Base-by-base conservation (phyloP, 2,329 filamentous ascomycete species). In the Nannizzia gypsea region DNA sequence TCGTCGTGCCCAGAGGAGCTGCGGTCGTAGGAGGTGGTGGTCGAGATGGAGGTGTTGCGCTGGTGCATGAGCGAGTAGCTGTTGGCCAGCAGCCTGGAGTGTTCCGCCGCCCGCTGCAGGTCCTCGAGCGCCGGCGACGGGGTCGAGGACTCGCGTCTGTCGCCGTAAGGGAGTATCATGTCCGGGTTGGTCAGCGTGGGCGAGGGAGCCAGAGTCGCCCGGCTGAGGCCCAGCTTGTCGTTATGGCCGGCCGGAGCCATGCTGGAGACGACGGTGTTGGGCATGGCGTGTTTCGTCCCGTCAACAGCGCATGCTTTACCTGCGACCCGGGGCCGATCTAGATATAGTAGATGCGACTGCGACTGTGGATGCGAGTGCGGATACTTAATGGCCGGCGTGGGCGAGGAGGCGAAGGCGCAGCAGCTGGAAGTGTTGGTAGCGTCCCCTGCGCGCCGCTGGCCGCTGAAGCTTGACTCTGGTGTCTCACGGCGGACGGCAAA, bases 101-200 rank as follows among this genome's bases (percentile, higher is more conserved):
- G 50, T n/a, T 56, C 54, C 34, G 31, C 38, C 34, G 31, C 34
- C 26, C 54, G 9, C 34, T 59, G 58, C 15, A 59, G 50, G 75
- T 68, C 74, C 73, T 67, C 77, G 69, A 71, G 82, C 74, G 69
- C 79, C 76, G 70, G 79, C 77, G 69, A 81, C 74, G 71, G 77
- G 71, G 72, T 77, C 64, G 71, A 81, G 70, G 71, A 70, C 65
- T 73, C 68, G 65, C 72, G 72, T 62, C 73, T 71, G 11, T 17
- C 26, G 68, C 86, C 84, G 70, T 87, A 85, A 62, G 91, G 91
- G 58, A 96, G 77, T 67, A 96, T 95, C 89, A 96, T 91, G 72
- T 95, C 91, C 58, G 90, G 90, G 72, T 96, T 95, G 60, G 90
- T 95, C 68, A 96, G 78, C 1, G 91, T 95, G 54, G 91, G 91